A percentile compares a stretch with the other conserved stretches of the same genome.
These are phyloP conservation scores for Microthlaspi erraticum DNA, from an alignment of 345 rosid species.

Conservation along the genomic window DNA sequence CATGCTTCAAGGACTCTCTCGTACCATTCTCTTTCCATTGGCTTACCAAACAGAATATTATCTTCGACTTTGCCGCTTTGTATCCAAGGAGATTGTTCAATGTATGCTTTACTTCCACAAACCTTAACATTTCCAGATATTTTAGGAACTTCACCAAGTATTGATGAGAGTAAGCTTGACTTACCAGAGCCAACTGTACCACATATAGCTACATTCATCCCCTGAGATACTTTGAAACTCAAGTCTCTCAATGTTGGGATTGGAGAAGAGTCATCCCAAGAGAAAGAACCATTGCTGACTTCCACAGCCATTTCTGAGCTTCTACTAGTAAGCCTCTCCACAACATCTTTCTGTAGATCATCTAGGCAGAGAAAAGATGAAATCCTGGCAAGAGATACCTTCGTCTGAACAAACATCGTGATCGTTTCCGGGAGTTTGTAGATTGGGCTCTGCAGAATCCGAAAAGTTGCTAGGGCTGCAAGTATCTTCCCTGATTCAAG, in stretches of 20 bases:
- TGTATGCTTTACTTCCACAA: conserved; percentile 69
- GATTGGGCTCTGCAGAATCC: conserved; percentile 58
- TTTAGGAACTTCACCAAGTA: conserved; percentile 74
- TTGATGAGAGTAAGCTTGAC: conserved; percentile 66
- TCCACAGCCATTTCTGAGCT: conserved; percentile 48
- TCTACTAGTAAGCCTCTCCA: conserved; percentile 38
- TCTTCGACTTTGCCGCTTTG: conserved; percentile 76
- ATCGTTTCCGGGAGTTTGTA: conserved; percentile 58
- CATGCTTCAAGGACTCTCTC: conserved; percentile 63
- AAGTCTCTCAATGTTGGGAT: conserved; percentile 54
- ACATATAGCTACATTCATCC: conserved; percentile 70
- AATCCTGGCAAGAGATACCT: conserved; percentile 70
- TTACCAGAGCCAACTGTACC: conserved; percentile 83
- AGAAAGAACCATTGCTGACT: conserved; percentile 53
- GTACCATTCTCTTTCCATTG: conserved; percentile 54
- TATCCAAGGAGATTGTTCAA: conserved; percentile 83
- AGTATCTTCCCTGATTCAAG: conserved; percentile 64
- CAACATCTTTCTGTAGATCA: conserved; percentile 53
- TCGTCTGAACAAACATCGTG: conserved; percentile 59
- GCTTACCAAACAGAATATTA: conserved; percentile 61
- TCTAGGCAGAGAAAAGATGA: conserved; percentile 60
- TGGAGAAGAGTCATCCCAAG: conserved; percentile 57
- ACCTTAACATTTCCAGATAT: conserved; percentile 56
- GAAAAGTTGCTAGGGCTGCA: conserved; percentile 67
- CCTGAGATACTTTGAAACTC: conserved; percentile 53